Base-by-base conservation (phyloP, 345 rosid species). In the Eutrema japonicum region DNA sequence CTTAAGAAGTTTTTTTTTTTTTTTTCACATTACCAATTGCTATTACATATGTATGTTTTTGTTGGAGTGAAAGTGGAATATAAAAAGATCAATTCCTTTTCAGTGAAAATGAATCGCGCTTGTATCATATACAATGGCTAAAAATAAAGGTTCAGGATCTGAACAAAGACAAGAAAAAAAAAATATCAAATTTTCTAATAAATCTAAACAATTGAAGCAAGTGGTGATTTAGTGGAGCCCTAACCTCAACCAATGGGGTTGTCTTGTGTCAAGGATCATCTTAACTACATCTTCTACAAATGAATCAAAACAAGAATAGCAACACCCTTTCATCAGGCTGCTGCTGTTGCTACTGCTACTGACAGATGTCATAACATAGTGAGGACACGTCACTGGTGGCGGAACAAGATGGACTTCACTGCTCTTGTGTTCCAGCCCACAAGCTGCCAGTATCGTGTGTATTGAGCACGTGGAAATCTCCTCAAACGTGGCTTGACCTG, bases 291-390 rank as follows among this genome's bases (percentile, higher is more conserved):
- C 92, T 74, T 86, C 83, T 74, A 83, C 91, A 76, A 88, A 88
- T 42, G 91, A 84, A 84, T 92, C 96, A 37, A 95, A 92, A 78
- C 99, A 95, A 64, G 88, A 66, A 14, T 84, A 80, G 83, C 99
- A 95, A 78, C 83, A 81, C 69, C 89, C 89, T 86, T 79, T 86
- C 89, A 95, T 80, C 77, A 87, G 71, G 79, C 96, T 89, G 54
- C 60, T 71, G 40, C 62, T 47, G 8, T 47, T 27, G 71, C 77
- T 80, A 79, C 86, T 59, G 85, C 93, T 14, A 80, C 78, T 37
- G 66, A 75, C 70, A 80, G 37, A 78, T 77, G 29, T 61, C 69
- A 51, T 83, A 64, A 79, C 85, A 0, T 70, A 14, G 35, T 95
- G 99, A 18, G 68, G 37, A 82, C 99, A 95, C 16, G 51, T 75